These are phyloP conservation scores for Lachancea sp. DNA, from an alignment of 805 yeast genomes.

Conservation along the genomic window DNA sequence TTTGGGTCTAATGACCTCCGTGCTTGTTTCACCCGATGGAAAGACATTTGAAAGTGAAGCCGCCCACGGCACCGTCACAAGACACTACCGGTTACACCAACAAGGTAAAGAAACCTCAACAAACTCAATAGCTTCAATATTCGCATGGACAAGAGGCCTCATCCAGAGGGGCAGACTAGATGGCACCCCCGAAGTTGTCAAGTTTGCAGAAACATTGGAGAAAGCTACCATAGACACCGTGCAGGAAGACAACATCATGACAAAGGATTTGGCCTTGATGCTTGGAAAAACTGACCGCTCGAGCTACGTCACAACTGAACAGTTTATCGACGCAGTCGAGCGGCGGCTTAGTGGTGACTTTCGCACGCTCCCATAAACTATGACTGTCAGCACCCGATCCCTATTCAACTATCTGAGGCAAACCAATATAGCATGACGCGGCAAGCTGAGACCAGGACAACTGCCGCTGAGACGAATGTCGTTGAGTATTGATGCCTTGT, in stretches of 20 bases:
- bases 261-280: constrained; percentile 91
- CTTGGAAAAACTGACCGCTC: constrained; percentile 79
- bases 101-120: constrained; percentile 96
- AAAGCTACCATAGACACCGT: constrained; percentile 84
- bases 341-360: constrained; percentile 42
- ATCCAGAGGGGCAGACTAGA: constrained; percentile 90
- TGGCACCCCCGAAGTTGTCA: constrained; percentile 73
- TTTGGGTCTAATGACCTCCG: constrained; percentile 94
- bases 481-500: no score
- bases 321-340: constrained; percentile 79
- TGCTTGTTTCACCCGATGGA: constrained; percentile 94
- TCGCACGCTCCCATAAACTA: constrained; percentile 7
- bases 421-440: no score
- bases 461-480: no score
- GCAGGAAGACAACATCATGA: constrained; percentile 78
- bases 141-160: constrained; percentile 94
- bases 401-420: neutral
- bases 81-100: constrained; percentile 94
- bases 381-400: neutral
- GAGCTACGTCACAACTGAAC: constrained; percentile 84
- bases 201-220: constrained; percentile 75
- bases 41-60: constrained; percentile 95
- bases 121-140: constrained; percentile 93
- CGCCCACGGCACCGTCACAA: constrained; percentile 98
- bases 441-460: no score